phyloP scores from a whole-genome alignment of 495 filamentous ascomycete species.

The Thermothielavioides terrestris region DNA sequence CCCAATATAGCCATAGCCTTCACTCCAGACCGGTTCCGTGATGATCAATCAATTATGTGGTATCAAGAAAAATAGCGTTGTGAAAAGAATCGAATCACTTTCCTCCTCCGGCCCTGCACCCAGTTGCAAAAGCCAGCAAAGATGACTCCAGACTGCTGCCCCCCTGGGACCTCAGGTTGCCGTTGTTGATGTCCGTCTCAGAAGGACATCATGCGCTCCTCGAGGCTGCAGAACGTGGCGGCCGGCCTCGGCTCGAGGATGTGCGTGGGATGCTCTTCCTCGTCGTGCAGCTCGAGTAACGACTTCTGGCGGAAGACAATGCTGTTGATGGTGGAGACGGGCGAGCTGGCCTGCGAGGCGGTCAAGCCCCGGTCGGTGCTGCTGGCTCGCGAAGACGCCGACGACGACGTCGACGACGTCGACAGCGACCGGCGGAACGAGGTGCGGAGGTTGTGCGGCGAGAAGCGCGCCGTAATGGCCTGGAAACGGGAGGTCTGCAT shows the following conservation, averaged over 20 bases:
- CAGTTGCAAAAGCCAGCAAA: not conserved
- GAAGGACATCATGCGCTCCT: slow-evolving; percentile 40
- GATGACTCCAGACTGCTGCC: too few species aligned
- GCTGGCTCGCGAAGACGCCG: slow-evolving; percentile 29
- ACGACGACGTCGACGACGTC: slow-evolving; percentile 33
- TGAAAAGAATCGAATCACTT: not conserved
- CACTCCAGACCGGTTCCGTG: not conserved
- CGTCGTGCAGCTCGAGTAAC: slow-evolving; percentile 40
- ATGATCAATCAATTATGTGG: not conserved
- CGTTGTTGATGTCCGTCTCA: too few species aligned
- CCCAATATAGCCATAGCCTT: not conserved
- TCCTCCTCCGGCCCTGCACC: not conserved
- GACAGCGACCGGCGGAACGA: slow-evolving; percentile 42
- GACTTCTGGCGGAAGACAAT: slow-evolving; percentile 42
- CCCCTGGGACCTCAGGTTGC: too few species aligned
- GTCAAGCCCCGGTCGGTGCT: slow-evolving; percentile 31
- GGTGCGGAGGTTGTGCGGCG: slow-evolving; percentile 36
- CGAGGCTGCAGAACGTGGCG: slow-evolving; percentile 46
- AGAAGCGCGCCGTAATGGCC: slow-evolving; percentile 40
- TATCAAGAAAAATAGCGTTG: not conserved
- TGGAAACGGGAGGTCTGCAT: slow-evolving; percentile 45
- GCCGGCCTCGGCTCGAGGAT: slow-evolving; percentile 48
- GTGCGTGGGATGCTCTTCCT: slow-evolving; percentile 33
- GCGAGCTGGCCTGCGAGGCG: slow-evolving; percentile 33
- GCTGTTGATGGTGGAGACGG: slow-evolving; percentile 42